Conservation (phyloP, 2,329 filamentous ascomycete species). For the Dothideomycetes sp. region DNA sequence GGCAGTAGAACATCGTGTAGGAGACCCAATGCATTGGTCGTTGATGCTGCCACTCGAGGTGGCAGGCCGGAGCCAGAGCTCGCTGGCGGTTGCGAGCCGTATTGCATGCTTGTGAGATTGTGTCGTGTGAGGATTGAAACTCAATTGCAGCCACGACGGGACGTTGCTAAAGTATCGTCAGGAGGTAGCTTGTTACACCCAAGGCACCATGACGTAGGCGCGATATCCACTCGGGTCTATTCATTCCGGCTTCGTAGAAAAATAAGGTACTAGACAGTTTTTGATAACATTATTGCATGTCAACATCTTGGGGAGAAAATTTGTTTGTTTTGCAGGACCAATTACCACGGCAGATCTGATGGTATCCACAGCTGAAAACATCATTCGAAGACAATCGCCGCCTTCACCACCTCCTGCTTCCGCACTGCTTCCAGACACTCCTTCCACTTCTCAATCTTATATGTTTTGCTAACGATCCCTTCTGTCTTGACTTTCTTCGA, state of each 20-base stretch:
- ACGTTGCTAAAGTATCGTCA: too few relatives aligned
- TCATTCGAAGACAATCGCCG: constrained; percentile 43
- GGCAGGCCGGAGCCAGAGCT: not conserved
- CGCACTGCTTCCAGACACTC: constrained; percentile 62
- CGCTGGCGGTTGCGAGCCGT: not conserved
- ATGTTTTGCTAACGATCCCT: constrained; percentile 65
- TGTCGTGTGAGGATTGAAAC: not conserved
- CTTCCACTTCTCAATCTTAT: constrained; percentile 62
- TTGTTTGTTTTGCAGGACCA: too few relatives aligned
- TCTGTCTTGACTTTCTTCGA: constrained; percentile 53
- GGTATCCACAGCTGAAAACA: not conserved
- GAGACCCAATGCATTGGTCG: constrained; percentile 22
- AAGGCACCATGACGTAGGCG: too few relatives aligned
- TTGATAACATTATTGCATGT: too few relatives aligned
- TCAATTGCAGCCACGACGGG: not conserved
- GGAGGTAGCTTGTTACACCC: too few relatives aligned
- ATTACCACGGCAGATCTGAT: too few relatives aligned
- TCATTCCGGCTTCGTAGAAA: too few relatives aligned
- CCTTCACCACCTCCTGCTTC: constrained; percentile 66
- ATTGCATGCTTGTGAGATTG: not conserved
- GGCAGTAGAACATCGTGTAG: constrained; percentile 46
- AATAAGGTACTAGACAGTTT: too few relatives aligned
- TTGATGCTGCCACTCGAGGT: constrained; percentile 17
- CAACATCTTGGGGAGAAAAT: too few relatives aligned
- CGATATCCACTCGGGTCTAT: too few relatives aligned